Conservation (phyloP, 371 early-diverging fungal genomes). For the Lichtheimia corymbifera region DNA sequence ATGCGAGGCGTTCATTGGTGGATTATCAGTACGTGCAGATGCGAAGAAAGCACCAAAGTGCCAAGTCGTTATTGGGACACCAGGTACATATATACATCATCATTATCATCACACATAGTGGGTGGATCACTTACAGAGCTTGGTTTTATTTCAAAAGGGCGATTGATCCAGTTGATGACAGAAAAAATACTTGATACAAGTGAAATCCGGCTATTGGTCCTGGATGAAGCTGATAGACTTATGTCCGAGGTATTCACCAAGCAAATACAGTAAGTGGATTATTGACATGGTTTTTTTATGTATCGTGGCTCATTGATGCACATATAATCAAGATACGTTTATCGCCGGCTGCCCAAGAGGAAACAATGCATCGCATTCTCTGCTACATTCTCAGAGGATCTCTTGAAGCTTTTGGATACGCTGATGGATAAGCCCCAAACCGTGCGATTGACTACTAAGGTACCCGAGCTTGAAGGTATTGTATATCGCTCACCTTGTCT, state of each 20-base stretch:
- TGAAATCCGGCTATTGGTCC: constrained; percentile 78
- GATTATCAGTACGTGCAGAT: constrained; percentile 74
- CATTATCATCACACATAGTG: too few species aligned
- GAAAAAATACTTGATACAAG: constrained; percentile 60
- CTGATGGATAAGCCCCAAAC: constrained; percentile 54
- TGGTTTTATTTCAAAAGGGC: constrained; percentile 32
- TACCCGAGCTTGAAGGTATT: constrained; percentile 59
- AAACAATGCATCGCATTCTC: constrained; percentile 66
- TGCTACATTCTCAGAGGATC: constrained; percentile 60
- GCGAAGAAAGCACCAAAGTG: constrained; percentile 64
- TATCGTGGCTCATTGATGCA: background rate
- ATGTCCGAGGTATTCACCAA: constrained; percentile 53
- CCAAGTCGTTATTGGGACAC: constrained; percentile 90
- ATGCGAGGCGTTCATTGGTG: constrained; percentile 89
- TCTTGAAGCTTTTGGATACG: constrained; percentile 35
- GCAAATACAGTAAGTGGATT: constrained; percentile 30
- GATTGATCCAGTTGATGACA: constrained; percentile 81
- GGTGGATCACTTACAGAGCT: too few species aligned
- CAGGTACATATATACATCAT: constrained; percentile 50
- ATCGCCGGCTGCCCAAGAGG: constrained; percentile 24
- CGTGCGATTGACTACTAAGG: constrained; percentile 59
- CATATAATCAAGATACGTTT: constrained; percentile 23
- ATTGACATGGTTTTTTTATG: background rate
- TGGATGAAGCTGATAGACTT: constrained; percentile 97
- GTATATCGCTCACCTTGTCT: background rate